Evolutionary conservation across 768 basidiomycete species (phyloP).

Genomic region (Panaeolus papilionaceus): DNA sequence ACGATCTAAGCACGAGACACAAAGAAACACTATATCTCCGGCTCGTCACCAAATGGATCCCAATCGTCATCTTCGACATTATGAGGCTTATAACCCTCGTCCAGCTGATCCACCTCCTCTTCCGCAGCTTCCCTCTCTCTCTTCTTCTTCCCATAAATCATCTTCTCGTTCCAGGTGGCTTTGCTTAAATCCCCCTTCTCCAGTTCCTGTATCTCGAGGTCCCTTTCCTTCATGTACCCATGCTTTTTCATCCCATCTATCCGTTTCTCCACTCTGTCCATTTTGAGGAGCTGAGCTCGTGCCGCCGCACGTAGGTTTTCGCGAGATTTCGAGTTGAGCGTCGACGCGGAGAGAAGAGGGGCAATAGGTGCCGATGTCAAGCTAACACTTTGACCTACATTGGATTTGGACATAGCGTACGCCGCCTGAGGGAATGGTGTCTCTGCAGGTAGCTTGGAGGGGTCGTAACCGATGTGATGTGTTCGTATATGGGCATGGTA

Average conservation of each 20-base stretch:
- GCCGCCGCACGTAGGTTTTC: slow-evolving; percentile 41
- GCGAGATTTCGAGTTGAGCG: slow-evolving; percentile 23
- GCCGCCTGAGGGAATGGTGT: neutral
- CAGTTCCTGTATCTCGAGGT: slow-evolving; percentile 23
- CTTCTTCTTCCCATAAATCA: slow-evolving; percentile 18
- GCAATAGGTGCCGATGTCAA: slow-evolving; percentile 10
- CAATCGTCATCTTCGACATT: slow-evolving; percentile 25
- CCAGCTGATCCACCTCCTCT: slow-evolving; percentile 19
- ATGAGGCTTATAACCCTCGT: slow-evolving; percentile 7
- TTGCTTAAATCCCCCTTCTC: neutral
- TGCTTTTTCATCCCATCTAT: slow-evolving; percentile 36
- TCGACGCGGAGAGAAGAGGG: slow-evolving; percentile 21
- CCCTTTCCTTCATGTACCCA: slow-evolving; percentile 31
- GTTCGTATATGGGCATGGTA: neutral
- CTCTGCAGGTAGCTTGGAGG: slow-evolving; percentile 1
- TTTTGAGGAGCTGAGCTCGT: slow-evolving; percentile 38
- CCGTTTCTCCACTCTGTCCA: slow-evolving; percentile 34
- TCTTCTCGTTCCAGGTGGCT: slow-evolving; percentile 14
- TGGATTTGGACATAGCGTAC: neutral
- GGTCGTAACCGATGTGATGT: slow-evolving; percentile 9
- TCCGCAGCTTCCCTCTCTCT: slow-evolving; percentile 15
- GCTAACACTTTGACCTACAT: neutral
- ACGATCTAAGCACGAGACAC: neutral
- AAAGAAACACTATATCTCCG: slow-evolving; percentile 27
- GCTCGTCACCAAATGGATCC: slow-evolving; percentile 38